phyloP scores from a whole-genome alignment of 306 rosid genomes.

The Alnus rubra region DNA sequence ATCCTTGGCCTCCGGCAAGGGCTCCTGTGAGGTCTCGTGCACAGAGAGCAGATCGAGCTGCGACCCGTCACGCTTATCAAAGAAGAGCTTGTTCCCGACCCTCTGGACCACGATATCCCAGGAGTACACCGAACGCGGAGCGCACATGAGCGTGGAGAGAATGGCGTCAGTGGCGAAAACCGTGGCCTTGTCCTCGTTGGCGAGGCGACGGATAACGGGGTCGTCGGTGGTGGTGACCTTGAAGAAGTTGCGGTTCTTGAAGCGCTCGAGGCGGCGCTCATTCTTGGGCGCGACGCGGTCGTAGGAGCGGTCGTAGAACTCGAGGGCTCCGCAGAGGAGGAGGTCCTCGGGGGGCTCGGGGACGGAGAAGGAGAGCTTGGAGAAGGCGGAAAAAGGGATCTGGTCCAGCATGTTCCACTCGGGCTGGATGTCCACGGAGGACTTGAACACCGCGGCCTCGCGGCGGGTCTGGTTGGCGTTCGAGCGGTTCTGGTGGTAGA shows the following conservation, averaged over 20 bases:
- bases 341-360: constrained; percentile 81
- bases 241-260: constrained; percentile 83
- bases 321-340: constrained; percentile 74
- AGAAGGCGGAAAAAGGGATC: constrained; percentile 87
- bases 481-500: constrained; percentile 69
- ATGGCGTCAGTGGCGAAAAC: constrained; percentile 84
- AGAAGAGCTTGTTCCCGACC: constrained; percentile 88
- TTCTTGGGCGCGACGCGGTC: constrained; percentile 83
- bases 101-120: constrained; percentile 94
- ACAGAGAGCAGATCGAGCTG: constrained; percentile 90
- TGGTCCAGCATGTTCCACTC: constrained; percentile 98
- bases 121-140: constrained; percentile 85
- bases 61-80: constrained; percentile 89
- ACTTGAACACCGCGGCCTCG: constrained; percentile 83
- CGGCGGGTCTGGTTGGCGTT: constrained; percentile 66
- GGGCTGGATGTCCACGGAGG: constrained; percentile 89
- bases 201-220: constrained; percentile 85
- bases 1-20: constrained; percentile 87
- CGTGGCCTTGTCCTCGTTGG: constrained; percentile 82
- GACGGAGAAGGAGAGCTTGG: constrained; percentile 79
- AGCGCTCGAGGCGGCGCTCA: constrained; percentile 80
- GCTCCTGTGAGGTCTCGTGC: constrained; percentile 96
- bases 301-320: constrained; percentile 72
- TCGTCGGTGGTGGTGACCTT: constrained; percentile 92
- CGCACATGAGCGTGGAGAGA: constrained; percentile 87